Percentiles rank a stretch among this genome's conserved stretches.
Conservation (phyloP, 306 rosid genomes). For the Senna siamea region DNA sequence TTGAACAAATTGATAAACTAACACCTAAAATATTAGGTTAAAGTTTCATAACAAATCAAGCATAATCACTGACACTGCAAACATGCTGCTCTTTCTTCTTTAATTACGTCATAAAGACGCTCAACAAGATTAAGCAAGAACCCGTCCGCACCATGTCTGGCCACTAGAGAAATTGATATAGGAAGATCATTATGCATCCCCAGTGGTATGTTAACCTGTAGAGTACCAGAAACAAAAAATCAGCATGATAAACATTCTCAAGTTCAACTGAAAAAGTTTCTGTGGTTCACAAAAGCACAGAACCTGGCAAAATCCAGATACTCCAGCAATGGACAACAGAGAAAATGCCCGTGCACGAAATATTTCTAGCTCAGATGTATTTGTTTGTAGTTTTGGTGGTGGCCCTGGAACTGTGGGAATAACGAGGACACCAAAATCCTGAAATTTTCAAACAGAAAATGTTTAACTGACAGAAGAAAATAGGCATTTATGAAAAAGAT, state of each 20-base stretch:
- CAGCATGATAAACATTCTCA: neutral
- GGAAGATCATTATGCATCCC: constrained; percentile 71
- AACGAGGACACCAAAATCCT: constrained; percentile 82
- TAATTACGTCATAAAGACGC: constrained; percentile 54
- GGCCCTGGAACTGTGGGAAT: constrained; percentile 88
- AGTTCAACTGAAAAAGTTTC: constrained; percentile 43
- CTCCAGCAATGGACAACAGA: constrained; percentile 83
- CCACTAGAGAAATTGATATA: constrained; percentile 74
- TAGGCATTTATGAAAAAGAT: neutral
- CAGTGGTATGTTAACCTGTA: constrained; percentile 82
- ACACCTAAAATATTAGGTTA: neutral
- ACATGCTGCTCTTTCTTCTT: constrained; percentile 44
- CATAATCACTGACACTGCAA: neutral
- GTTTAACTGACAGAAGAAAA: neutral
- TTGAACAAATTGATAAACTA: neutral
- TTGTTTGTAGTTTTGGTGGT: constrained; percentile 75
- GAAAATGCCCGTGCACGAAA: constrained; percentile 72
- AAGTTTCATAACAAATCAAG: neutral
- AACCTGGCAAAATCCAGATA: constrained; percentile 93
- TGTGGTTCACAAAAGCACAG: constrained; percentile 8
- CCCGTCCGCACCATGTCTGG: constrained; percentile 75
- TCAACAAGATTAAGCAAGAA: constrained; percentile 75
- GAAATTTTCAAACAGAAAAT: constrained; percentile 29
- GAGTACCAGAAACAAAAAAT: constrained; percentile 1
- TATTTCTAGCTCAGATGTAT: constrained; percentile 50